Evolutionary conservation across 352 stramenopile species (phyloP), one percentile per base, ranked within the genome.

Genomic region (Pythium folliculosum): DNA sequence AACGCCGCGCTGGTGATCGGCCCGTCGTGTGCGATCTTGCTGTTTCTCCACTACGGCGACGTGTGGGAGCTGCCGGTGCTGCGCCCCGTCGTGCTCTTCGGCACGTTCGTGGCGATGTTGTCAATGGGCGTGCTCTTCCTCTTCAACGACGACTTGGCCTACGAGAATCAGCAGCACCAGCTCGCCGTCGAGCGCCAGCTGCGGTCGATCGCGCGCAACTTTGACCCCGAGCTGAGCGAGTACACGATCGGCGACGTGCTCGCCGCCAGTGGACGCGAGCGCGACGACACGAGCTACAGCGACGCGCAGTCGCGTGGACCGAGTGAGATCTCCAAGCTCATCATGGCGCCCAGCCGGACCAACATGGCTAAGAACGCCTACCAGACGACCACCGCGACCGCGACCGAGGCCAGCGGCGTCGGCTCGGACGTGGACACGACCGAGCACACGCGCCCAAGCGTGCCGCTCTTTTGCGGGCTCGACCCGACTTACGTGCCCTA

Each of bases 121-220:
- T 73, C 81, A 17, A 75, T 96, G 67, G 48, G 89, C 0, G 19
- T 87, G 23, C 67, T 97, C 9, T 92, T 95, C 55, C 73, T 80
- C 55, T 88, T 96, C 63, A 80, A 93, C 59, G 89, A 96, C 60
- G 88, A 93, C 67, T 54, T 83, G 19, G 81, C 89, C 9, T 87
- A 78, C 45, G 84, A 94, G 65, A 90, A 90, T 58, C 70, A 85
- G 16, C 68, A 83, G 64, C 73, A 80, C 19, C 65, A 84, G 38
- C 45, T 89, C 12, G 74, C 67, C 0, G 72, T 90, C 27, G 85
- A 94, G 64, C 77, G 78, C 6, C 80, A 92, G 35, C 59, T 88
- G 17, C 68, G 72, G 62, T 89, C 86, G 3, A 93, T 92, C 44
- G 80, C 80, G 32, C 77, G 81, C 21, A 79, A 88, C 58, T 89